These are phyloP conservation scores for Melanogaster broomeanus DNA, from an alignment of 768 basidiomycete genomes.

Conservation along the genomic window DNA sequence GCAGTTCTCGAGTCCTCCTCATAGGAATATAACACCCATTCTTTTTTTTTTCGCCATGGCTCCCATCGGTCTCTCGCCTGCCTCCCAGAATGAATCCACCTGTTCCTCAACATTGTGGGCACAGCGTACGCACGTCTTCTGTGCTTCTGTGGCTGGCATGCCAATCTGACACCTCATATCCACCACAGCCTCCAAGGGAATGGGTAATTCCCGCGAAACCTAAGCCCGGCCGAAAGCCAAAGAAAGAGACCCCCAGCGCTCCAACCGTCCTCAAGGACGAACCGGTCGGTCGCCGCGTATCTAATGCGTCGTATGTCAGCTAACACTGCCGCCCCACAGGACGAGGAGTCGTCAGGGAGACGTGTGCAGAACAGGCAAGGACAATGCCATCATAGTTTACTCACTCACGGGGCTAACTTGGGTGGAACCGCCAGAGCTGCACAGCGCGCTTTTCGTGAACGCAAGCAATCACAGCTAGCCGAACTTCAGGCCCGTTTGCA, in stretches of 20 bases:
- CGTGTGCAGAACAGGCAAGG: slow-evolving; percentile 76
- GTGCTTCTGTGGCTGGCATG: background rate
- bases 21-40: slow-evolving; percentile 16
- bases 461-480: slow-evolving; percentile 85
- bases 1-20: background rate
- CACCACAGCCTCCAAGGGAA: slow-evolving; percentile 74
- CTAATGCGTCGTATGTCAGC: background rate
- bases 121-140: slow-evolving; percentile 49
- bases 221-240: slow-evolving; percentile 86
- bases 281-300: slow-evolving; percentile 44
- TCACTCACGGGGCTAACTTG: slow-evolving; percentile 10
- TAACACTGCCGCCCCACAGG: slow-evolving; percentile 14
- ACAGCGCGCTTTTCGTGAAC: slow-evolving; percentile 87
- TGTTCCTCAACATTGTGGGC: slow-evolving; percentile 72
- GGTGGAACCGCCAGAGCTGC: slow-evolving; percentile 64
- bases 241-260: slow-evolving; percentile 52
- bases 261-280: slow-evolving; percentile 39
- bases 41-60: slow-evolving; percentile 24
- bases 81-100: slow-evolving; percentile 33
- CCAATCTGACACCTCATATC: background rate
- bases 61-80: slow-evolving; percentile 30
- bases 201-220: slow-evolving; percentile 88
- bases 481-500: slow-evolving; percentile 86
- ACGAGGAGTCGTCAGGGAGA: slow-evolving; percentile 60
- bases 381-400: background rate